Base-by-base conservation (phyloP, 441 rosid species). In the Dalechampia spathulata region DNA sequence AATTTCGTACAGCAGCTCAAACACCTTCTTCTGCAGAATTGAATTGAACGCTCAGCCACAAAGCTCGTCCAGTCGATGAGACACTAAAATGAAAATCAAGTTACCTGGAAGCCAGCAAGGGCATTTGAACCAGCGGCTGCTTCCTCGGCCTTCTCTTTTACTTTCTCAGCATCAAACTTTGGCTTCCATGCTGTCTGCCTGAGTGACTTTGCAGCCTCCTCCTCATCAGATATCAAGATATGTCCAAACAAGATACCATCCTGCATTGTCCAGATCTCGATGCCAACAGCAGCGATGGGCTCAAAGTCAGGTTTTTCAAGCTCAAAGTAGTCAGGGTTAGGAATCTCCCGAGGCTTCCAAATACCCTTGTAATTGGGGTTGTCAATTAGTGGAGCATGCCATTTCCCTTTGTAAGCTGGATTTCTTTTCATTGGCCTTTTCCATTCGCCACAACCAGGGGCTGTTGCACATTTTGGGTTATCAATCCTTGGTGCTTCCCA, bases 251-350 rank as follows among this genome's bases (percentile, higher is more conserved):
- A 68, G 38, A 92, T 79, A 40, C 99, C 99, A 47, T 92, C 94
- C 75, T 89, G 96, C 99, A 92, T 89, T 40, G 99, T 92, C 99
- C 99, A 92, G 60, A 92, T 92, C 84, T 92, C 99, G 49, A 92
- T 85, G 32, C 99, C 99, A 25, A 92, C 46, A 45, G 92, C 99
- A 58, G 97, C 85, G 46, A 92, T 85, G 53, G 96, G 88, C 69
- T 92, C 97, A 54, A 70, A 86, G 59, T 89, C 61, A 0, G 99
- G 97, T 38, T 60, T 75, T 56, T 89, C 87, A 48, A 92, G 82
- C 82, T 89, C 96, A 57, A 89, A 85, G 77, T 77, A 92, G 58
- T 57, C 53, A 5, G 96, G 97, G 78, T 89, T 92, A 9, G 99
- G 95, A 73, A 92, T 89, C 45, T 86, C 79, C 68, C 46, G 81